Base-by-base conservation (phyloP, 768 basidiomycete genomes). In the Dendrothele bispora region DNA sequence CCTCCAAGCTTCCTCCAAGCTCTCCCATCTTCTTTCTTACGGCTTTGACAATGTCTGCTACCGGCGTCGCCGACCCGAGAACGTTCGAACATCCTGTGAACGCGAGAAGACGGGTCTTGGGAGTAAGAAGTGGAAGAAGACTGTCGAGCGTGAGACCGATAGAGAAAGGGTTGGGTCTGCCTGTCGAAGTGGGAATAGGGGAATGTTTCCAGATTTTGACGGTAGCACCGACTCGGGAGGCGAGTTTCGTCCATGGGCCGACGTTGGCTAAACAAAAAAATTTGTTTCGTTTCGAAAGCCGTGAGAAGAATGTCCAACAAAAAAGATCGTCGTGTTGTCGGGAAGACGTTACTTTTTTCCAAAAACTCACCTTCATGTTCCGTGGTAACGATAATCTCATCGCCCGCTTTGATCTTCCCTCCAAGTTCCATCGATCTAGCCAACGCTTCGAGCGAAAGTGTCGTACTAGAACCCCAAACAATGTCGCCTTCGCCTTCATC, bases 351-450 rank as follows among this genome's bases (percentile, higher is more conserved):
- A n/a, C n/a, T n/a, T n/a, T n/a, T n/a, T n/a, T n/a, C n/a, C n/a
- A n/a, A n/a, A n/a, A n/a, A 48, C 68, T 22, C 30, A 88, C 86
- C 81, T 73, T 92, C 88, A 53, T 92, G 89, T 58, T 91, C 89
- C 1, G 78, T 79, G 0, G 85, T 86, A n/a, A 90, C 60, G 45
- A 92, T 81, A 47, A 91, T 81, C 62, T 91, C 88, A 49, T 90
- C 88, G 3, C 78, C 84, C 1, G 66, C 50, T 28, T 73, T 58
- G 22, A 90, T 70, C 43, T 74, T 74, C 0, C 53, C 56, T 27
- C 86, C 85, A 46, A 90, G 57, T 0, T 80, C 78, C n/a, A n/a
- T n/a, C n/a, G n/a, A n/a, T 4, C 85, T 67, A 0, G 86, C 74
- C 1, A 90, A 71, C 56, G 89, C 88, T 60, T 86, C 86, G 20